Evolutionary conservation across 306 rosid species (phyloP), one percentile per base, ranked within the genome.

Genomic region (Ziziphus jujuba): DNA sequence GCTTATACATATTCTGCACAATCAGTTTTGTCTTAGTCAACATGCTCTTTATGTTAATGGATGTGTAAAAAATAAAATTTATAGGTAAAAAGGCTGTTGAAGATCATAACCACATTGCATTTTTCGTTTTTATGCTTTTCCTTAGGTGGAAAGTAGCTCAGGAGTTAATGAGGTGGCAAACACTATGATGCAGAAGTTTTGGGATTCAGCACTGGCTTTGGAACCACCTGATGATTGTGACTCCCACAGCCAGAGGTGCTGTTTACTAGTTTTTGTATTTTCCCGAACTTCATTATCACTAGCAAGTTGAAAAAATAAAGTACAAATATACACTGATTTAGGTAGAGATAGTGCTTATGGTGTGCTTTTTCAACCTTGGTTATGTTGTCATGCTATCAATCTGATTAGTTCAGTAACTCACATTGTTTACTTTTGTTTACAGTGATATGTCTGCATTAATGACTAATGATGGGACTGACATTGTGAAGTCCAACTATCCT

Each of bases 171-270:
- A 88, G 77, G 56, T 88, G 80, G 90, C 95, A 78, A 87, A 77
- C 85, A 84, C 95, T 78, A 79, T 90, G 77, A 90, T 93, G 97
- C 97, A 93, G 77, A 90, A 84, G 65, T 93, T 93, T 77, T 93
- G 99, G 99, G 99, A 93, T 72, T 90, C 97, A 2, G 95, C 97
- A 52, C 77, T 90, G 75, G 72, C 87, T 61, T 66, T 85, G 76
- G 99, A 90, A 72, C 88, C 96, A 16, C 87, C 93, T 55, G 99
- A 93, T 77, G 99, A 90, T 76, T 79, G 60, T 70, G 99, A 93
- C 66, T 80, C 89, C 62, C 91, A 86, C 23, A 93, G 97, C 97
- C 86, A 79, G 22, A 50, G 20, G 21, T 50, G 20, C 20, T 52
- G 36, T 28, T 56, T 44, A 8, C 19, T 20, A 19, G 44, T 16